Conservation (phyloP, 805 yeast genomes). For the Saccharomycopsis lassenensis region DNA sequence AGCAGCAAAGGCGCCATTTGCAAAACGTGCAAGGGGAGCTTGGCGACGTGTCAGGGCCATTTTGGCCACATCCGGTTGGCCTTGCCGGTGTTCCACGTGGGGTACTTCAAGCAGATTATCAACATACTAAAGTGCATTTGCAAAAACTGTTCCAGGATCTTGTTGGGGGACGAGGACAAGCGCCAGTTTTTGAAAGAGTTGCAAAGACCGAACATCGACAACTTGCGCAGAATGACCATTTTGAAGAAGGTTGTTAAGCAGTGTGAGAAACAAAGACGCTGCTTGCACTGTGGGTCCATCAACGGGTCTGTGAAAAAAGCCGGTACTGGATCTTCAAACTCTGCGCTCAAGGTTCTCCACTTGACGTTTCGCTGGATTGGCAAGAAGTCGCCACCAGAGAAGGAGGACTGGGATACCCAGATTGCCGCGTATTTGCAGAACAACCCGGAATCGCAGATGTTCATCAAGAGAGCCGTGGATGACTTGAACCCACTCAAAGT, state of each 20-base stretch:
- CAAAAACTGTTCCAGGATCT: constrained; percentile 71
- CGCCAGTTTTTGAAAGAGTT: constrained; percentile 65
- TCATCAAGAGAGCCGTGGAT: constrained; percentile 78
- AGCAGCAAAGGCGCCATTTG: constrained; percentile 82
- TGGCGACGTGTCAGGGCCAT: constrained; percentile 96
- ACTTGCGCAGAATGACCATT: constrained; percentile 82
- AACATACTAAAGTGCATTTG: constrained; percentile 85
- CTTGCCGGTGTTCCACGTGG: constrained; percentile 94
- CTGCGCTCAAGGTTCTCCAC: constrained; percentile 89
- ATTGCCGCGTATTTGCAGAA: constrained; percentile 62
- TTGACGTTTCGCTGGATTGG: constrained; percentile 95
- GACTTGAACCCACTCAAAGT: constrained; percentile 91
- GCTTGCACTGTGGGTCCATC: constrained; percentile 74
- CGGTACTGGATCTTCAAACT: constrained; percentile 82
- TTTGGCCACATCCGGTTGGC: constrained; percentile 93
- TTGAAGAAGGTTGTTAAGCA: constrained; percentile 78
- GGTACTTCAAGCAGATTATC: constrained; percentile 87
- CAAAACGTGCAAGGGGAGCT: constrained; percentile 79
- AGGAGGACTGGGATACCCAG: constrained; percentile 77
- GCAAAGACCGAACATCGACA: constrained; percentile 81
- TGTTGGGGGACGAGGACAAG: constrained; percentile 64
- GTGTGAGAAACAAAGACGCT: constrained; percentile 90
- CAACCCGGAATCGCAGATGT: constrained; percentile 83
- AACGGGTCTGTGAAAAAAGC: constrained; percentile 98
- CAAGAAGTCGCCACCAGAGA: constrained; percentile 77